These are phyloP conservation scores for Chalciporus chontae DNA, from an alignment of 768 basidiomycete species.

Conservation along the genomic window DNA sequence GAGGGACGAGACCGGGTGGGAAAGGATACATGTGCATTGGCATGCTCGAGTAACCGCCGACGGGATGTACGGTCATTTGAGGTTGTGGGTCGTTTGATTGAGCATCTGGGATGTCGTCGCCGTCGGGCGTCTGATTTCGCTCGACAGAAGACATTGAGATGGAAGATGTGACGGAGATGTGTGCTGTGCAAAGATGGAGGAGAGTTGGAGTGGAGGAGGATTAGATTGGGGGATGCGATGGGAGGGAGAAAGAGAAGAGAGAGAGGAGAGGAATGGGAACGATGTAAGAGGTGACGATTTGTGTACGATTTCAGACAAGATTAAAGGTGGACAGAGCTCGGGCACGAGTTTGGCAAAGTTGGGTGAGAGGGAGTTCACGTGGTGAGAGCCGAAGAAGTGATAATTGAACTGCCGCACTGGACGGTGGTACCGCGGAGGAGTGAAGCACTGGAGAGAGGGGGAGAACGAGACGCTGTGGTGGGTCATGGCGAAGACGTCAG, in stretches of 20 bases:
- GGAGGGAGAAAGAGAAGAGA: slow-evolving; percentile 2
- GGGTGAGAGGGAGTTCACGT: slow-evolving; percentile 32
- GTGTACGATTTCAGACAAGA: slow-evolving; percentile 31
- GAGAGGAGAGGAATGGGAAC: slow-evolving; percentile 13
- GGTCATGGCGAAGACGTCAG: slow-evolving; percentile 29
- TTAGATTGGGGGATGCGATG: slow-evolving; percentile 28
- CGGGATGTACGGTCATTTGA: slow-evolving; percentile 50
- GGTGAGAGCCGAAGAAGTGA: slow-evolving; percentile 33
- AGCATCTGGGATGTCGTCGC: slow-evolving; percentile 35
- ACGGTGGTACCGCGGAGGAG: slow-evolving; percentile 20
- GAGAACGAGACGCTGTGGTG: slow-evolving; percentile 7
- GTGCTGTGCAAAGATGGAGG: slow-evolving; percentile 31
- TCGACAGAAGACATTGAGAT: slow-evolving; percentile 35
- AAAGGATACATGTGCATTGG: slow-evolving; percentile 73
- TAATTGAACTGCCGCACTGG: slow-evolving; percentile 12
- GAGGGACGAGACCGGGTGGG: slow-evolving; percentile 43
- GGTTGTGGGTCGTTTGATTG: slow-evolving; percentile 39
- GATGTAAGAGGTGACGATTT: slow-evolving; percentile 27
- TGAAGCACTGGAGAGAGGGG: slow-evolving; percentile 5
- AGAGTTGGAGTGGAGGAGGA: slow-evolving; percentile 32
- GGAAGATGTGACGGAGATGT: slow-evolving; percentile 22
- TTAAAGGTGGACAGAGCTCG: slow-evolving; percentile 33
- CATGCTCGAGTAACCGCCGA: slow-evolving; percentile 46
- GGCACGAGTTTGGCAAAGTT: slow-evolving; percentile 37
- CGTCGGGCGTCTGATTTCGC: slow-evolving; percentile 39